Evolutionary conservation across 169 alveolate genomes (phyloP), one percentile per base, ranked within the genome.

Genomic region (Plasmodium reichenowi): DNA sequence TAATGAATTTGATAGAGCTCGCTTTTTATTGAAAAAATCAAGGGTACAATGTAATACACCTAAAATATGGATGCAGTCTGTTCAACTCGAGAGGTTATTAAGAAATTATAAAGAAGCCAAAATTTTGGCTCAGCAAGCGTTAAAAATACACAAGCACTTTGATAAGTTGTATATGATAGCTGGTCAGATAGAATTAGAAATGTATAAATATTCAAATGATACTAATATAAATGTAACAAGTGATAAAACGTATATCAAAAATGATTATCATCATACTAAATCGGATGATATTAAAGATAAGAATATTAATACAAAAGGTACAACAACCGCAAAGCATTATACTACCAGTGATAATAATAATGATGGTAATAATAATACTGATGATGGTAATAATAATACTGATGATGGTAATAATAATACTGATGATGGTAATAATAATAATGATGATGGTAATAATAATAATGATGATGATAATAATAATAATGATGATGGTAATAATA

Each of bases 91-190:
- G 92, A 71, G 98, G 9, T 95, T 96, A 54, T 93, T 95, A 59
- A 96, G 96, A 45, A 93, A 95, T 45, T 93, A 94, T 80, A 78
- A 60, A 13, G 93, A 80, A 13, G 98, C 98, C 4, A 90, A 91
- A 56, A 86, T 56, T 1, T 76, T 96, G 7, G 93, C 93, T n/a
- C 93, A 94, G 12, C 93, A 95, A 73, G 98, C 97, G 6, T 74
- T 95, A 17, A 70, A 95, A 70, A 86, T 89, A 76, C 97, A 96
- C 72, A 97, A 97, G 12, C 54, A 88, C 88, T 96, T 93, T 56
- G 97, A 96, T 26, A 97, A 97, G 89, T 78, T 96, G 66, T 97
- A 98, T 97, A 94, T 97, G 97, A 96, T 97, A 32, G 96, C 96
- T 0, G 99, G 98, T 10, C 98, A 97, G 72, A 85, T 97, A 43